A percentile compares a stretch with the other conserved stretches of the same genome.
phyloP scores from a whole-genome alignment of 768 basidiomycete species.

The Kwoniella sp. region DNA sequence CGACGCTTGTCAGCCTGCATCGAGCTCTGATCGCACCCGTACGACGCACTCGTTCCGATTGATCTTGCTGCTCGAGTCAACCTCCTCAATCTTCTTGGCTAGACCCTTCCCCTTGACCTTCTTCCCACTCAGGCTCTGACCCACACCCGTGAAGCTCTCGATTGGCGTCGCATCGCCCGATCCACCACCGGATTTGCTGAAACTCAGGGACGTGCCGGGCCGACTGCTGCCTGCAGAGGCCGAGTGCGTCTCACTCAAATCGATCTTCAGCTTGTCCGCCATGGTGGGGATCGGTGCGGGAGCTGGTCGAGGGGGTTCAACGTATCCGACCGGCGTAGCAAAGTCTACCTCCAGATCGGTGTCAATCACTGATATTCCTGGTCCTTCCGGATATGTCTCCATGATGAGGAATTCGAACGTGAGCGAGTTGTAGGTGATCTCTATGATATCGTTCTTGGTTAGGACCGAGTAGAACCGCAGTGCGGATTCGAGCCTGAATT shows the following conservation, averaged over 20 bases:
- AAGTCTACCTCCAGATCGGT: constrained; percentile 99
- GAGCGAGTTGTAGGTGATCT: constrained; percentile 94
- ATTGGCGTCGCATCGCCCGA: constrained; percentile 27
- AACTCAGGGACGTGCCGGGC: constrained; percentile 57
- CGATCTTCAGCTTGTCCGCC: constrained; percentile 95
- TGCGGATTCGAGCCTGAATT: constrained; percentile 87
- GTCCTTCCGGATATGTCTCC: constrained; percentile 76
- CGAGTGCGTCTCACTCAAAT: constrained; percentile 57
- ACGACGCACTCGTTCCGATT: constrained; percentile 76
- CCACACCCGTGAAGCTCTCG: constrained; percentile 93
- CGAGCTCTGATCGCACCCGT: not conserved
- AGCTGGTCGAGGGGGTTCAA: constrained; percentile 84
- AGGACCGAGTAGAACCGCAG: constrained; percentile 86
- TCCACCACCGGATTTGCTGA: constrained; percentile 11
- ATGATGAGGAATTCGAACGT: constrained; percentile 92
- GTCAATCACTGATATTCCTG: constrained; percentile 83
- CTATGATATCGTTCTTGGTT: constrained; percentile 94
- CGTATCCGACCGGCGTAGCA: constrained; percentile 75
- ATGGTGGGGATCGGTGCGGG: constrained; percentile 79
- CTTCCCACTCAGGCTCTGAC: constrained; percentile 82
- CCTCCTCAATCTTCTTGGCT: constrained; percentile 73
- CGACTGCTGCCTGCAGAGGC: constrained; percentile 75
- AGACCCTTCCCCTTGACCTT: constrained; percentile 94
- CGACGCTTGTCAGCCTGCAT: not conserved
- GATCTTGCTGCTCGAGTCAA: constrained; percentile 78